A percentile compares a stretch with the other conserved stretches of the same genome.
phyloP scores from a whole-genome alignment of 176 grass and related monocot genomes.

The Canna indica region DNA sequence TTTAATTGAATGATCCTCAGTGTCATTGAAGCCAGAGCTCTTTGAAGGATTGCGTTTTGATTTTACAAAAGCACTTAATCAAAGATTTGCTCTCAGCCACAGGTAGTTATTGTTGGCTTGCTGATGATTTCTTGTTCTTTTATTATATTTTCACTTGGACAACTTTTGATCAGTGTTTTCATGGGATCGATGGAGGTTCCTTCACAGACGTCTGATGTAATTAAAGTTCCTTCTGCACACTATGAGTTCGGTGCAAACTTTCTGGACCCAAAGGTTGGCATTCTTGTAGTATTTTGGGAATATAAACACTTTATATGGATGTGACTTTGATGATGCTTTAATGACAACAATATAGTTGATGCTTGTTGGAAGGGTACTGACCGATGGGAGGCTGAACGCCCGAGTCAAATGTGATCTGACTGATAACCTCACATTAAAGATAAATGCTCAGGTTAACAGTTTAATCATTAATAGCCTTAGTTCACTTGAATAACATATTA shows the following conservation, averaged over 20 bases:
- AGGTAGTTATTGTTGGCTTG: conserved; percentile 32
- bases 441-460: conserved; percentile 77
- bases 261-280: conserved; percentile 83
- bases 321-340: conserved; percentile 3
- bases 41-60: conserved; percentile 96
- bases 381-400: conserved; percentile 93
- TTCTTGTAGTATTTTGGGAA: background rate
- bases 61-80: conserved; percentile 80
- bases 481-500: background rate
- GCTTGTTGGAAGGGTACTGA: conserved; percentile 88
- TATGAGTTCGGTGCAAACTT: conserved; percentile 99
- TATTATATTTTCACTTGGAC: conserved; percentile 21
- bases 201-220: conserved; percentile 52
- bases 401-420: conserved; percentile 94
- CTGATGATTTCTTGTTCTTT: background rate
- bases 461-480: background rate
- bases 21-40: conserved; percentile 94
- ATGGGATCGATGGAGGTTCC: conserved; percentile 94
- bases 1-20: conserved; percentile 26
- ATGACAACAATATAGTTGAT: conserved; percentile 43
- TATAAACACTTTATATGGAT: background rate
- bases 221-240: conserved; percentile 87
- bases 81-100: conserved; percentile 87
- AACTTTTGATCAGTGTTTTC: conserved; percentile 48
- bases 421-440: conserved; percentile 69